Base-by-base conservation (phyloP, 192 early-diverging fungal species). In the Backusella sp. region DNA sequence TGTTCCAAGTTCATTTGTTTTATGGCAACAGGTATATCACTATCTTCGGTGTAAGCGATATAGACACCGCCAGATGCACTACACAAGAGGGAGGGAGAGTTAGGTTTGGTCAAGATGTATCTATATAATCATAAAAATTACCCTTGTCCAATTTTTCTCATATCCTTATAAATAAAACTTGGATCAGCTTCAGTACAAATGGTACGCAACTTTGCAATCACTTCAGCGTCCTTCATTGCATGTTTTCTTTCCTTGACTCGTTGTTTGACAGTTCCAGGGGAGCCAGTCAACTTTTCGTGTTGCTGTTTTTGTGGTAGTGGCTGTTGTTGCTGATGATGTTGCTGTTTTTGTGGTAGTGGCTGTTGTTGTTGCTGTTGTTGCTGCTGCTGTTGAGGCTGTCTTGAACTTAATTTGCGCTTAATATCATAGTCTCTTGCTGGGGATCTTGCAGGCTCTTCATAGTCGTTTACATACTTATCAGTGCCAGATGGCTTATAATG, bases 161-260 rank as follows among this genome's bases (percentile, higher is more conserved):
- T 83, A 44, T 79, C 66, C 30, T 67, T 70, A 36, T 83, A 83
- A 15, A 94, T 78, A 68, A 87, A 84, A 69, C 89, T 94, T 62
- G 97, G 97, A 80, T 98, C 95, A 23, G 90, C 90, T 66, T 92
- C 92, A 37, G 93, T 97, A 85, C 96, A 97, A 73, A 97, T 95
- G 21, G 90, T 89, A 72, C 92, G 88, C 46, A 97, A 80, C 11
- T 95, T 89, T 70, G 92, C 92, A 73, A 99, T 90, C n/a, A 99
- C 92, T 79, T 99, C 94, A 73, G 92, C 89, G 66, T 83, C 82
- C 23, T 69, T 77, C 78, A 81, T 77, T 11, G 73, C 71, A 21
- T 68, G 65, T 28, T 74, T 77, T 44, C 68, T 68, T 71, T 77
- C 68, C 37, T 74, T 77, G 1, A 75, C 73, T 21, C 80, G 67